phyloP scores from a whole-genome alignment of 73 alveolate species.

The Stentor roeselii region DNA sequence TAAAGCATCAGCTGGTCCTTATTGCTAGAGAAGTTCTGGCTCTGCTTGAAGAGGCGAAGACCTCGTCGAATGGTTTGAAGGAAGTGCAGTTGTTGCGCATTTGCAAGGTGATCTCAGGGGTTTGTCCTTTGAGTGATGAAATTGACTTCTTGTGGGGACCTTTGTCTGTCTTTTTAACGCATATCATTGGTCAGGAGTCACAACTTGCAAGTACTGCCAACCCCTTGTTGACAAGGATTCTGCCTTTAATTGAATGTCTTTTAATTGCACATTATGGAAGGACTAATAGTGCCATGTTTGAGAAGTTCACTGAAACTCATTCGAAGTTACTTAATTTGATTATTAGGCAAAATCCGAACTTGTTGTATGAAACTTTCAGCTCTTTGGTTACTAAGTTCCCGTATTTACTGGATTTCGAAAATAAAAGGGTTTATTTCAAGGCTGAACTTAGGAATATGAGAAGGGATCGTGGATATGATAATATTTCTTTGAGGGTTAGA shows the following conservation, averaged over 20 bases:
- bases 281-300: background rate
- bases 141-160: conserved; percentile 12
- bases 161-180: background rate
- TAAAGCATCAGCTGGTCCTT: background rate
- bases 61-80: conserved; percentile 4
- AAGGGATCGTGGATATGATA: conserved; percentile 34
- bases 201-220: conserved; percentile 5
- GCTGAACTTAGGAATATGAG: conserved; percentile 50
- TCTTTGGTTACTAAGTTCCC: conserved; percentile 37
- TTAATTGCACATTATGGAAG: background rate
- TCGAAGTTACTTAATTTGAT: conserved; percentile 13
- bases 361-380: conserved; percentile 16
- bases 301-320: background rate
- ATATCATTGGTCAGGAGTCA: background rate
- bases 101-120: background rate
- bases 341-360: conserved; percentile 23
- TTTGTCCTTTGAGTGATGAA: background rate
- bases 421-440: conserved; percentile 73
- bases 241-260: background rate
- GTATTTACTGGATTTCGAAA: conserved; percentile 67
- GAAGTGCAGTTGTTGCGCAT: conserved; percentile 2
- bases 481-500: conserved; percentile 52
- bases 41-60: background rate
- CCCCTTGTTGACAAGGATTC: background rate
- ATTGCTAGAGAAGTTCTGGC: background rate